Percentiles rank a stretch among this genome's conserved stretches.
phyloP scores from a whole-genome alignment of 73 alveolate species.

The Tetrahymena thermophila region DNA sequence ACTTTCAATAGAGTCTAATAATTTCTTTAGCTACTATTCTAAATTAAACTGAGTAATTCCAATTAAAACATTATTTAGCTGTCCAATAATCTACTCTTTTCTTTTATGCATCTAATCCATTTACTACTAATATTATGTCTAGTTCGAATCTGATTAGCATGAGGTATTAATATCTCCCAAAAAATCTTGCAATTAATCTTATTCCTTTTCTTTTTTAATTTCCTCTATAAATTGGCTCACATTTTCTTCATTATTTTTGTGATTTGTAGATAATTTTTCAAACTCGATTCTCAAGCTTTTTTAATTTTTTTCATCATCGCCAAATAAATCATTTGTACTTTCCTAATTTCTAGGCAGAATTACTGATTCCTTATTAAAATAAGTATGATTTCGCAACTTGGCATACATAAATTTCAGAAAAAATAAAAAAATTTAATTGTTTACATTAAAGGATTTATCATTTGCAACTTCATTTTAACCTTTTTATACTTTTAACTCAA shows the following conservation, averaged over 20 bases:
- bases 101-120: not conserved
- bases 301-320: not conserved
- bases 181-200: not conserved
- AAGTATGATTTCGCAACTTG: not conserved
- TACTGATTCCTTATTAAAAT: not conserved
- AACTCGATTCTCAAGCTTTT: not conserved
- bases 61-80: not conserved
- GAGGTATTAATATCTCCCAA: not conserved
- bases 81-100: not conserved
- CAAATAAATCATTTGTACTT: not conserved
- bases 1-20: not conserved
- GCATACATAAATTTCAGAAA: not conserved
- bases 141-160: not conserved
- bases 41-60: not conserved
- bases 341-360: not conserved
- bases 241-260: not conserved
- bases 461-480: not conserved
- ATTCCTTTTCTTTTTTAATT: not conserved
- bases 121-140: not conserved
- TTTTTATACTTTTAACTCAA: not conserved
- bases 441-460: not conserved
- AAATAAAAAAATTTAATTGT: not conserved
- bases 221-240: not conserved
- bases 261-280: not conserved
- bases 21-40: not conserved